Percentiles rank a stretch among this genome's conserved stretches.
These are phyloP conservation scores for Penicillium digitatum DNA, from an alignment of 2,329 filamentous ascomycete species.

Conservation along the genomic window DNA sequence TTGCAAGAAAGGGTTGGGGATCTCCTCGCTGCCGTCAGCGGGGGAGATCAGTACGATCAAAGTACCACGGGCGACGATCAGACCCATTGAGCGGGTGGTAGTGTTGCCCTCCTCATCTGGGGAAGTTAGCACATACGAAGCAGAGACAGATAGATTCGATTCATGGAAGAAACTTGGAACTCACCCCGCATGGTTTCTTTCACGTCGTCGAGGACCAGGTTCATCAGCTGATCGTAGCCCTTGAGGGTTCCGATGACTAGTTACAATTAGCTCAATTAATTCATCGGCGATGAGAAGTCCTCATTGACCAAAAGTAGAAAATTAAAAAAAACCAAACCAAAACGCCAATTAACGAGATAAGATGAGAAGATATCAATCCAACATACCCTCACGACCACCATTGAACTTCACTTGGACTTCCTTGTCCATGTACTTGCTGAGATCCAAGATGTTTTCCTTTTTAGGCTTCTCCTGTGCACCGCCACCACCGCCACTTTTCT, in stretches of 20 bases:
- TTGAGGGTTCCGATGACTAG: slow-evolving; percentile 84
- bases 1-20: slow-evolving; percentile 86
- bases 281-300: neutral
- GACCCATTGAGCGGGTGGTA: slow-evolving; percentile 71
- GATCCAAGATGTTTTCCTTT: slow-evolving; percentile 97
- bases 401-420: slow-evolving; percentile 94
- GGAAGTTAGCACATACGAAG: slow-evolving; percentile 15
- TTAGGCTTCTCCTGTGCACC: slow-evolving; percentile 70
- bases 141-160: neutral
- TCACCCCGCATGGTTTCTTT: slow-evolving; percentile 83
- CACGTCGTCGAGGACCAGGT: slow-evolving; percentile 91
- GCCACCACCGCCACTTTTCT: slow-evolving; percentile 49
- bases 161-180: slow-evolving; percentile 20
- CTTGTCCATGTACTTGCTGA: slow-evolving; percentile 97
- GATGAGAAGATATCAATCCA: neutral
- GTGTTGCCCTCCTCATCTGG: slow-evolving; percentile 91
- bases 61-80: slow-evolving; percentile 87
- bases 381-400: slow-evolving; percentile 55
- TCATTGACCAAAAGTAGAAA: neutral
- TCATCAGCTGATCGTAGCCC: slow-evolving; percentile 97
- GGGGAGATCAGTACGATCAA: slow-evolving; percentile 90
- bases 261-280: slow-evolving; percentile 7
- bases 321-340: too few species aligned
- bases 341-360: too few species aligned
- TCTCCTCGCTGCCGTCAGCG: slow-evolving; percentile 90